Evolutionary conservation across 2,329 filamentous ascomycete species (phyloP).

Genomic region (Bipolaris victoriae): DNA sequence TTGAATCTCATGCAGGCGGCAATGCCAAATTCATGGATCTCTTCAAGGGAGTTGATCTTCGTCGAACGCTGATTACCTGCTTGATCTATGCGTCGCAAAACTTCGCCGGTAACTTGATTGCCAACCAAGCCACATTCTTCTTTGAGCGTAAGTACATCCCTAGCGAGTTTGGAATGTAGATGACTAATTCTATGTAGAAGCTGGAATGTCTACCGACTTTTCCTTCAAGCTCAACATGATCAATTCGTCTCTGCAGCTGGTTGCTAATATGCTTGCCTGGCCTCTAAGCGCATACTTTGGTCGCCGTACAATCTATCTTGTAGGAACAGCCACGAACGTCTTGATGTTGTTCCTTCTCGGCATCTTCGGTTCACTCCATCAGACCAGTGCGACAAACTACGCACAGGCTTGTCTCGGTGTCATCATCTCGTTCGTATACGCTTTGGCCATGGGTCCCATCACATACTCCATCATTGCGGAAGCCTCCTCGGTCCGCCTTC

Average conservation of each 20-base stretch:
- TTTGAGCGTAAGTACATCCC: conserved; percentile 56
- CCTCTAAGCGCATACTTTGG: conserved; percentile 68
- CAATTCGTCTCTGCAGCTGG: conserved; percentile 65
- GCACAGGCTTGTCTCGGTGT: conserved; percentile 68
- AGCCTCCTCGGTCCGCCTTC: conserved; percentile 67
- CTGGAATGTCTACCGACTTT: conserved; percentile 61
- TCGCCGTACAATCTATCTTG: conserved; percentile 68
- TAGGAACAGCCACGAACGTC: conserved; percentile 61
- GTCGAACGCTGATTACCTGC: conserved; percentile 62
- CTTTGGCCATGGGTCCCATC: conserved; percentile 66
- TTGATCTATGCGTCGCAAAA: conserved; percentile 65
- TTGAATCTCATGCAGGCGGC: conserved; percentile 55
- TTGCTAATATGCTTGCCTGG: conserved; percentile 70
- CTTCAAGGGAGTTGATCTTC: conserved; percentile 60
- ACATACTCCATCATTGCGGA: conserved; percentile 71
- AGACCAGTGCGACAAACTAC: conserved; percentile 51
- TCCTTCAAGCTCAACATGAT: conserved; percentile 69
- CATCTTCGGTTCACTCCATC: conserved; percentile 61
- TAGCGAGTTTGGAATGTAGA: conserved; percentile 28
- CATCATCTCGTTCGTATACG: conserved; percentile 69
- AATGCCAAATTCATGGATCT: conserved; percentile 58
- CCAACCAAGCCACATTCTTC: conserved; percentile 67
- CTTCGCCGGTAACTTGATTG: conserved; percentile 65
- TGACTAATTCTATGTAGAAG: conserved; percentile 54
- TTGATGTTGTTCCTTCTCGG: conserved; percentile 63